These are phyloP conservation scores for Phycomyces nitens DNA, from an alignment of 192 early-diverging fungal genomes.

Conservation along the genomic window DNA sequence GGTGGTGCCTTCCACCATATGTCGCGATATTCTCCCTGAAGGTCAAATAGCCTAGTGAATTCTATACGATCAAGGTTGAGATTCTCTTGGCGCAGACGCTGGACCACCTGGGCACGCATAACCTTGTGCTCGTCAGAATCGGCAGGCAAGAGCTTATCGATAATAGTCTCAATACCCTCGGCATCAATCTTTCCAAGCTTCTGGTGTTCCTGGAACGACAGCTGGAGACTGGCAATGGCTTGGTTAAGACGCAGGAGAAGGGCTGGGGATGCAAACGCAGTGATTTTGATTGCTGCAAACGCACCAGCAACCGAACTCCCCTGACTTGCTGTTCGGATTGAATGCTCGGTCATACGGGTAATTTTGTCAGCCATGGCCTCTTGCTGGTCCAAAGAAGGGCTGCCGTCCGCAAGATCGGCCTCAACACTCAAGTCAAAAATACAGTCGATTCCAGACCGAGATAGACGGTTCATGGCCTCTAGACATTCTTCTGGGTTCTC, in stretches of 20 bases:
- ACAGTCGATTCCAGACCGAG: constrained; percentile 63
- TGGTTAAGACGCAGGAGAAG: constrained; percentile 72
- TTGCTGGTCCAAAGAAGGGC: constrained; percentile 20
- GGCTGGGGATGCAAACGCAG: constrained; percentile 73
- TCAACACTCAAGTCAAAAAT: constrained; percentile 89
- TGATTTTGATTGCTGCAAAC: constrained; percentile 88
- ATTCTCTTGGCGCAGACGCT: constrained; percentile 34
- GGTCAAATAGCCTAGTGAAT: constrained; percentile 19
- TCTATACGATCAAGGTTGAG: constrained; percentile 17
- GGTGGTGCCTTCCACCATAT: constrained; percentile 18
- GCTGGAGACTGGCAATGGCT: constrained; percentile 44
- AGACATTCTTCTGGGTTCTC: constrained; percentile 81
- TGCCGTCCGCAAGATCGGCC: constrained; percentile 62
- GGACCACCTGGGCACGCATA: constrained; percentile 21
- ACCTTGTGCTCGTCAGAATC: constrained; percentile 11
- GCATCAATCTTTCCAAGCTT: constrained; percentile 35
- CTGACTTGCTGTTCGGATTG: constrained; percentile 62
- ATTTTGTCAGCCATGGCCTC: constrained; percentile 59
- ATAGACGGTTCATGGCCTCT: constrained; percentile 73
- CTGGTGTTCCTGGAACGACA: constrained; percentile 41
- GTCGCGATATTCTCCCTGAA: constrained; percentile 17
- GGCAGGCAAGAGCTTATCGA: constrained; percentile 30
- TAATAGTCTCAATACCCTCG: constrained; percentile 32
- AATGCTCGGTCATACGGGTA: constrained; percentile 63
- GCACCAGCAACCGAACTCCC: constrained; percentile 51